A percentile compares a stretch with the other conserved stretches of the same genome.
These are phyloP conservation scores for Candida pseudofarinosa DNA, from an alignment of 805 yeast genomes.

Conservation along the genomic window DNA sequence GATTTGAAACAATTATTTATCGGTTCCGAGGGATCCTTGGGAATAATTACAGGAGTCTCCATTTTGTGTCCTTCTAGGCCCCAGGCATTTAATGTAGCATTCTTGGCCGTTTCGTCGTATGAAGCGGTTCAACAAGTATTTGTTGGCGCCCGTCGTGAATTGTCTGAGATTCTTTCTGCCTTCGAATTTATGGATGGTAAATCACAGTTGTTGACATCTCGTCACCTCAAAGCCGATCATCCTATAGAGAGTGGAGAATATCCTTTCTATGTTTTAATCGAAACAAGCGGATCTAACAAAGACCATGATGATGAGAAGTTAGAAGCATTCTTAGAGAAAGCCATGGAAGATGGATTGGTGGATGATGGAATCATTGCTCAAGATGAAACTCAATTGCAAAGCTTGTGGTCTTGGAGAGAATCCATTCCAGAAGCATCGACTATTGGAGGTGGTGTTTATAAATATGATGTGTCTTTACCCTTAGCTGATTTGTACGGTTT, in stretches of 20 bases:
- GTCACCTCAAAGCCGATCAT: conserved; percentile 56
- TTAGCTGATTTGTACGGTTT: conserved; percentile 74
- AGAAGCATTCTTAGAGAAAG: conserved; percentile 74
- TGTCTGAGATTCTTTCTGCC: conserved; percentile 84
- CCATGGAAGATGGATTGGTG: conserved; percentile 80
- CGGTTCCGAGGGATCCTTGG: conserved; percentile 92
- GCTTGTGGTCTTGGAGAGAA: conserved; percentile 96
- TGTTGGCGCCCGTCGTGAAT: conserved; percentile 69
- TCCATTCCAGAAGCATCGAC: conserved; percentile 86
- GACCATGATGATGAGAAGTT: conserved; percentile 92
- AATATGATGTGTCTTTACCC: conserved; percentile 94
- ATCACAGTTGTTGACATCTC: conserved; percentile 60
- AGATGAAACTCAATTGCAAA: conserved; percentile 80
- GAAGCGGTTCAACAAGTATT: conserved; percentile 83
- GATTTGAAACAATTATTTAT: conserved; percentile 89
- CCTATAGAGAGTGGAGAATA: conserved; percentile 76
- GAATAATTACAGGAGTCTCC: conserved; percentile 86
- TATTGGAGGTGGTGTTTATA: conserved; percentile 89
- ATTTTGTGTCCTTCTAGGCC: conserved; percentile 89
- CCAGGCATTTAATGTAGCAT: conserved; percentile 79
- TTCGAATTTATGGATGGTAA: conserved; percentile 89
- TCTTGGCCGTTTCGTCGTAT: conserved; percentile 75
- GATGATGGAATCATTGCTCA: conserved; percentile 96
- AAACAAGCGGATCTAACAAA: conserved; percentile 92
- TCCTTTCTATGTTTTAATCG: conserved; percentile 89